Evolutionary conservation across 108 stramenopile species (phyloP).

Genomic region (Nitzschia sp.): DNA sequence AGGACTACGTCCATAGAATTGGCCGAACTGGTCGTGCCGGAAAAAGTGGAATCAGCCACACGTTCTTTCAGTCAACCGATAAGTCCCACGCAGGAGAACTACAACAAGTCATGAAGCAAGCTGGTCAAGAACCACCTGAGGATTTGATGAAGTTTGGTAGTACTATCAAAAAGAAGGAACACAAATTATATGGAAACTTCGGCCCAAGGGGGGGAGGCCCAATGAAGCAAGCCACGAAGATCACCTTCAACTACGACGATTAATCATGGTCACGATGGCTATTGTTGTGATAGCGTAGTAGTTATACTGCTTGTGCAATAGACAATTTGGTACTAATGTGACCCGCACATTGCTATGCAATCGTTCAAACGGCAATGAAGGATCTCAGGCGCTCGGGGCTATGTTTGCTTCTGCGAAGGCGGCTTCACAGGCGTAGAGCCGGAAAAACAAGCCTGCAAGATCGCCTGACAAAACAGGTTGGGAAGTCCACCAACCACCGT

Average conservation of each 20-base stretch:
- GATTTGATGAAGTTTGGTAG: constrained; percentile 94
- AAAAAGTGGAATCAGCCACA: constrained; percentile 93
- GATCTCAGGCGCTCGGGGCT: no score
- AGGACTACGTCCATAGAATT: constrained; percentile 95
- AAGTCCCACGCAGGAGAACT: constrained; percentile 95
- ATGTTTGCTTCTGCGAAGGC: constrained; percentile 28
- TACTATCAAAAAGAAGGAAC: constrained; percentile 99
- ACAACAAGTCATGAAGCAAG: constrained; percentile 95
- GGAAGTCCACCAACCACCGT: constrained; percentile 41
- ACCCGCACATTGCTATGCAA: no score
- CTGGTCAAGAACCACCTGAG: constrained; percentile 89
- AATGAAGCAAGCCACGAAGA: constrained; percentile 61
- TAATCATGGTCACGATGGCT: no score
- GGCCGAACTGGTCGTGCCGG: constrained; percentile 98
- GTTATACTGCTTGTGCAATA: no score
- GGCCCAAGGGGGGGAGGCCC: constrained; percentile 77
- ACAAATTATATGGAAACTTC: constrained; percentile 97
- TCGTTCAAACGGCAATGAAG: no score
- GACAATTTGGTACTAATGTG: no score
- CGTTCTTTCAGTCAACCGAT: constrained; percentile 94
- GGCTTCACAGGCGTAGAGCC: constrained; percentile 38
- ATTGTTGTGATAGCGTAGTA: no score
- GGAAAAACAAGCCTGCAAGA: constrained; percentile 26
- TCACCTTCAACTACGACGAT: constrained; percentile 37
- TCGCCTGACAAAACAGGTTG: constrained; percentile 17